These are phyloP conservation scores for Hsuehochloa calcarea DNA, from an alignment of 176 grass and related monocot species.

Conservation along the genomic window DNA sequence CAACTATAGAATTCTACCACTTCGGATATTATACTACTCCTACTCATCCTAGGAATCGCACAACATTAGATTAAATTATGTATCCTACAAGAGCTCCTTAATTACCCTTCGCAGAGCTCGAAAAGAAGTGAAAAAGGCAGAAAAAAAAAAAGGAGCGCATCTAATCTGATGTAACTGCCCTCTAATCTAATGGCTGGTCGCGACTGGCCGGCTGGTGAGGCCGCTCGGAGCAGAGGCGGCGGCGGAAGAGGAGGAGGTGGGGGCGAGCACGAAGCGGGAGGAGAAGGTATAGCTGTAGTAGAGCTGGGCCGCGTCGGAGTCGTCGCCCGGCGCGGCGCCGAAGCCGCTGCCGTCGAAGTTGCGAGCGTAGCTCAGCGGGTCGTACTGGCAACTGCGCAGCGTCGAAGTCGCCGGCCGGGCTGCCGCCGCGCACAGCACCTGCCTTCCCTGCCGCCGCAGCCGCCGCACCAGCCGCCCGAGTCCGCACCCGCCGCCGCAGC, in stretches of 20 bases:
- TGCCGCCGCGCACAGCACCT: constrained; percentile 28
- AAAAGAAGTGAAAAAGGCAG: background rate
- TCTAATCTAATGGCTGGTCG: background rate
- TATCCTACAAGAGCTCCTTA: background rate
- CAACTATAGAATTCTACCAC: no score
- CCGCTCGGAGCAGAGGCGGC: background rate
- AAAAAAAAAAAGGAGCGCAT: background rate
- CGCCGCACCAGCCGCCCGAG: constrained; percentile 54
- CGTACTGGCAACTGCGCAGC: constrained; percentile 55
- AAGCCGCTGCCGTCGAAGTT: constrained; percentile 73
- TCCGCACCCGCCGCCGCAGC: constrained; percentile 19
- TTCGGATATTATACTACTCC: no score
- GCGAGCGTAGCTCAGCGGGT: constrained; percentile 75
- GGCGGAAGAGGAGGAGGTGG: background rate
- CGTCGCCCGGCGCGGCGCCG: background rate
- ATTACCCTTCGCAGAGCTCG: background rate
- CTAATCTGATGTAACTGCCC: background rate
- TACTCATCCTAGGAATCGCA: no score
- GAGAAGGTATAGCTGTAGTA: constrained; percentile 72
- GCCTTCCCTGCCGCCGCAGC: constrained; percentile 32
- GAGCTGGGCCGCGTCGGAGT: constrained; percentile 34
- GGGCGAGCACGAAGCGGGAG: constrained; percentile 64
- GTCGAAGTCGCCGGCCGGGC: background rate
- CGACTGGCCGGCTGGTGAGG: background rate
- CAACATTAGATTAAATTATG: no score